Conservation (phyloP, 257 asterid species). For the Scutellaria barbata region DNA sequence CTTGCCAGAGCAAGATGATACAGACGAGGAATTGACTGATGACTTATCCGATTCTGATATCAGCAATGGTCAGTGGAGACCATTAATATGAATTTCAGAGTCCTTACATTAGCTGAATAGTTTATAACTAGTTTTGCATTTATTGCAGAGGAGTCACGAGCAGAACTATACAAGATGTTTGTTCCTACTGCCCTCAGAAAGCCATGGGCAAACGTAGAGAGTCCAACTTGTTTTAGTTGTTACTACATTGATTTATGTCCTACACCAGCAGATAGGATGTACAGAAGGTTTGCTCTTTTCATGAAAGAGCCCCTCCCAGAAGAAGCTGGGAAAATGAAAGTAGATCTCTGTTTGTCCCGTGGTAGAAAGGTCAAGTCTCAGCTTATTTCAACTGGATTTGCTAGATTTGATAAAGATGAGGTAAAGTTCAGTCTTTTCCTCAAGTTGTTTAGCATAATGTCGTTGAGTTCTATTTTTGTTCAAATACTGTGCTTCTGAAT, state of each 20-base stretch:
- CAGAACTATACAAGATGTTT: conserved; percentile 90
- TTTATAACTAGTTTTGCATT: conserved; percentile 29
- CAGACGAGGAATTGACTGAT: conserved; percentile 48
- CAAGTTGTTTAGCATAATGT: conserved; percentile 31
- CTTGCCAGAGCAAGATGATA: conserved; percentile 75
- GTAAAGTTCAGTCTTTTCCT: conserved; percentile 44
- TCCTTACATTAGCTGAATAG: conserved; percentile 22
- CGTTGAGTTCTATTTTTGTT: conserved; percentile 25
- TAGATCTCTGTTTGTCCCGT: conserved; percentile 77
- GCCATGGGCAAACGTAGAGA: conserved; percentile 60
- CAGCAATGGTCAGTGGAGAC: conserved; percentile 59
- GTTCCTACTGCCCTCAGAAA: conserved; percentile 80
- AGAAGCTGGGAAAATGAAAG: conserved; percentile 83
- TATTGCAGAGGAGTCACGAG: conserved; percentile 70
- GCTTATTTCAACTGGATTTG: conserved; percentile 74
- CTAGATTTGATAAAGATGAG: conserved; percentile 64
- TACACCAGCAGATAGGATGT: conserved; percentile 74
- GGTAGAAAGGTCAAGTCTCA: conserved; percentile 85
- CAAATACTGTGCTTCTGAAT: conserved; percentile 35
- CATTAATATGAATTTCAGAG: conserved; percentile 29
- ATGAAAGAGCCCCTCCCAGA: conserved; percentile 76
- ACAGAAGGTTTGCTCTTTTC: conserved; percentile 79
- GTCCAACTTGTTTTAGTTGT: conserved; percentile 56
- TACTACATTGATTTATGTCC: conserved; percentile 73
- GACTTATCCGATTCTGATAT: conserved; percentile 65